A percentile compares a stretch with the other conserved stretches of the same genome.
Conservation (phyloP, 2,329 filamentous ascomycete species). For the Exutisphaerella laricina region DNA sequence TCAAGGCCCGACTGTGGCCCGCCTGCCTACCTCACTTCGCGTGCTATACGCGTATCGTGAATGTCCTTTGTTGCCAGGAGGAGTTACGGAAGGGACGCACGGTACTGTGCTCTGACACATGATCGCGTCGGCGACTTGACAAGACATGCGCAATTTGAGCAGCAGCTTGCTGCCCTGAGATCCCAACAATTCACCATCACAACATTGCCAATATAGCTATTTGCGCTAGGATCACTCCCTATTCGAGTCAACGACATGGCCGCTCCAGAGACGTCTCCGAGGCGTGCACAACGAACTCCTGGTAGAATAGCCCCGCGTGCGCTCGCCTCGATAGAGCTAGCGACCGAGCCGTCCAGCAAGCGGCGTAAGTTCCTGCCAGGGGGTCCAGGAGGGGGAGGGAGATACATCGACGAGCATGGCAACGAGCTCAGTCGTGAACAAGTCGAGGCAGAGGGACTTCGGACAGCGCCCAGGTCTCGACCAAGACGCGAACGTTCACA, state of each 20-base stretch:
- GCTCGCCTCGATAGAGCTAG: constrained; percentile 28
- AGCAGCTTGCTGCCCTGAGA: constrained; percentile 4
- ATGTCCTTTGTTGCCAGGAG: too few relatives aligned
- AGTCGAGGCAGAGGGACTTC: constrained; percentile 37
- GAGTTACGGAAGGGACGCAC: too few relatives aligned
- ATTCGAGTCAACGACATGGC: constrained; percentile 19
- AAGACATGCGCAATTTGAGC: constrained; percentile 6
- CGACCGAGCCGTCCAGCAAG: constrained; percentile 43
- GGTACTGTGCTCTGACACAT: too few relatives aligned
- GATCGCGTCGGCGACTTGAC: background rate
- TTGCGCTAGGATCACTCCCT: background rate
- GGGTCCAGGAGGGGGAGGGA: constrained; percentile 76
- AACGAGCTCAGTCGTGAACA: constrained; percentile 48
- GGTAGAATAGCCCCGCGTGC: constrained; percentile 24
- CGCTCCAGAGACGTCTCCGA: constrained; percentile 21
- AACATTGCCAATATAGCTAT: too few relatives aligned
- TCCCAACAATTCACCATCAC: constrained; percentile 5
- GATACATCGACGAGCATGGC: constrained; percentile 71
- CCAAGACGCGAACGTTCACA: constrained; percentile 8
- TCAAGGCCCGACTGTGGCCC: too few relatives aligned
- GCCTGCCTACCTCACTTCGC: too few relatives aligned
- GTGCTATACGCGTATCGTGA: too few relatives aligned
- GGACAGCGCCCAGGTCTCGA: constrained; percentile 33
- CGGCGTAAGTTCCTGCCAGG: constrained; percentile 68
- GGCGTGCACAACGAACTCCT: constrained; percentile 29